A percentile compares a stretch with the other conserved stretches of the same genome.
phyloP scores from a whole-genome alignment of 1,284 basidiomycete species.

The Fomitopsis pinicola region DNA sequence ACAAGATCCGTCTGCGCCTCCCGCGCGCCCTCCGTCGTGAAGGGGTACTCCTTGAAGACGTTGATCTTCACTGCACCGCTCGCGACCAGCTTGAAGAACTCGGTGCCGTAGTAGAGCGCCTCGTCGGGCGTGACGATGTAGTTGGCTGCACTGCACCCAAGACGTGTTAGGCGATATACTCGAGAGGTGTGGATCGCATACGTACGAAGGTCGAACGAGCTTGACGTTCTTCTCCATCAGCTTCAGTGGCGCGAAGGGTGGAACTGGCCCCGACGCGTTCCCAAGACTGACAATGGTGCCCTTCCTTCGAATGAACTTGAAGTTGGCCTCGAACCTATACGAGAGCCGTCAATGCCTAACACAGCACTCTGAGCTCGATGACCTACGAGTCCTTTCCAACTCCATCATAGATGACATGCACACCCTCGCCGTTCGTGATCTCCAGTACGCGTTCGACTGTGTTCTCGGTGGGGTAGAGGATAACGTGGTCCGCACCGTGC shows the following conservation, averaged over 20 bases:
- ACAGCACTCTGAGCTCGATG: background rate
- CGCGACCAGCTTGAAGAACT: slow-evolving; percentile 65
- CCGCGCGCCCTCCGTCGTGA: slow-evolving; percentile 76
- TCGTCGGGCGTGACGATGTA: slow-evolving; percentile 75
- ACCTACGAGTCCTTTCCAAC: slow-evolving; percentile 89
- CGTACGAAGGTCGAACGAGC: slow-evolving; percentile 71
- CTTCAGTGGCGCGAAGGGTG: slow-evolving; percentile 71
- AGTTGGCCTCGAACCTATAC: slow-evolving; percentile 75
- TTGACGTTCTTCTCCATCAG: slow-evolving; percentile 84
- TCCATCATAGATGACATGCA: slow-evolving; percentile 88
- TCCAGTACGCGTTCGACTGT: slow-evolving; percentile 71
- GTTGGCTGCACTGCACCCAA: slow-evolving; percentile 46
- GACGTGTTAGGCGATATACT: background rate
- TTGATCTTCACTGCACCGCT: slow-evolving; percentile 65
- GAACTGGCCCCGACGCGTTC: slow-evolving; percentile 83
- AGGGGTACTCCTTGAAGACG: slow-evolving; percentile 78
- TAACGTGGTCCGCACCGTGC: slow-evolving; percentile 85
- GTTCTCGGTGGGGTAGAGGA: slow-evolving; percentile 75
- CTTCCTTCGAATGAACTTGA: slow-evolving; percentile 76
- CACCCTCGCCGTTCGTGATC: slow-evolving; percentile 80
- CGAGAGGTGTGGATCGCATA: background rate
- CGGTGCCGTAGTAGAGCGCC: slow-evolving; percentile 57
- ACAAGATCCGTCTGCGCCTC: slow-evolving; percentile 80
- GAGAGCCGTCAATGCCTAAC: background rate
- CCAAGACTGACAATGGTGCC: slow-evolving; percentile 88